Evolutionary conservation across 306 rosid genomes (phyloP).

Genomic region (Boehmeria nivea): DNA sequence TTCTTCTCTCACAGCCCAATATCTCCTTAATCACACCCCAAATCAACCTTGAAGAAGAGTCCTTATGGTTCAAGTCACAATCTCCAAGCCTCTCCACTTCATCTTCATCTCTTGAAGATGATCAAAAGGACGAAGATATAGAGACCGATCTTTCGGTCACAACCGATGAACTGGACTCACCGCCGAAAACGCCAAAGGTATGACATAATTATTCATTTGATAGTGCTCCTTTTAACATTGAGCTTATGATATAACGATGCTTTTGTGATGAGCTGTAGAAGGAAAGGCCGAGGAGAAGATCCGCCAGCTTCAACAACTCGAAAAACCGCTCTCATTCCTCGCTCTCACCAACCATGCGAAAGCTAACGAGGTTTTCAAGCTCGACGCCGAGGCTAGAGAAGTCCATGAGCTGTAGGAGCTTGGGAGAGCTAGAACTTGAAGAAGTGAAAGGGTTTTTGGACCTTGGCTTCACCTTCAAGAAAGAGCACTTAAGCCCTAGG

Average conservation of each 20-base stretch:
- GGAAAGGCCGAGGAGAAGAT: conserved; percentile 15
- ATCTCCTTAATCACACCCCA: conserved; percentile 14
- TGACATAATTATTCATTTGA: too few species aligned
- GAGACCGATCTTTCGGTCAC: conserved; percentile 38
- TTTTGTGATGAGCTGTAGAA: conserved; percentile 7
- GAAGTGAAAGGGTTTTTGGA: conserved; percentile 88
- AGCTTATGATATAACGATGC: too few species aligned
- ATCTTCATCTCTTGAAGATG: conserved; percentile 25
- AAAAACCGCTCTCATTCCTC: conserved; percentile 35
- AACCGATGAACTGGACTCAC: too few species aligned
- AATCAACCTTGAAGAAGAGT: background rate
- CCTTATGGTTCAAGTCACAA: background rate
- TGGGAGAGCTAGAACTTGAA: conserved; percentile 72
- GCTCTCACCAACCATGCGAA: conserved; percentile 22
- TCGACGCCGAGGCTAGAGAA: conserved; percentile 34
- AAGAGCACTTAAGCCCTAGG: conserved; percentile 47
- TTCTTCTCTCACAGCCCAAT: conserved; percentile 52
- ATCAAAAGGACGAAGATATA: conserved; percentile 31
- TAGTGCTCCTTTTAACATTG: too few species aligned
- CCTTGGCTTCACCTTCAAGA: conserved; percentile 66
- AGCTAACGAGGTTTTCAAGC: background rate
- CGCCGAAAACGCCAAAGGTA: conserved; percentile 37
- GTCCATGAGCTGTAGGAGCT: conserved; percentile 56
- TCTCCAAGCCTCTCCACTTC: conserved; percentile 26
- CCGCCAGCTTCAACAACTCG: conserved; percentile 19